Conservation (phyloP, 371 early-diverging fungal genomes). For the Scutellospora calospora region DNA sequence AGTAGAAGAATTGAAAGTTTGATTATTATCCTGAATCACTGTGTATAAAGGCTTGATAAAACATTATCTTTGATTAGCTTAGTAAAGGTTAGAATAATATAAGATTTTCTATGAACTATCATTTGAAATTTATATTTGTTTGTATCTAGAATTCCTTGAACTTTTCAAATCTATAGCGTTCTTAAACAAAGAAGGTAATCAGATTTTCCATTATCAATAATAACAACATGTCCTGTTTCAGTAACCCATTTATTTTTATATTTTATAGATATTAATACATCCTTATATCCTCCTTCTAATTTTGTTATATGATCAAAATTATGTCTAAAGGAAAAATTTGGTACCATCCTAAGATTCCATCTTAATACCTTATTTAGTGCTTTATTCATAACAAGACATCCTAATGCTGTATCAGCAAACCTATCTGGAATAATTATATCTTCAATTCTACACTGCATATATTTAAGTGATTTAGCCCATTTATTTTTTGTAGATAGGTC, state of each 20-base stretch:
- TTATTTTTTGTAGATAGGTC: not conserved
- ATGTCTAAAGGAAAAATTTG: constrained; percentile 6
- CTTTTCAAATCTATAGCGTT: not conserved
- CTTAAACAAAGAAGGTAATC: not conserved
- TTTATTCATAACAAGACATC: too few relatives aligned
- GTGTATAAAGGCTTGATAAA: too few relatives aligned
- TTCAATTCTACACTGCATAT: not conserved
- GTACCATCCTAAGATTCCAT: not conserved
- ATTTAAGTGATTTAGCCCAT: not conserved
- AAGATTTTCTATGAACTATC: too few relatives aligned
- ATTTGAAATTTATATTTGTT: too few relatives aligned
- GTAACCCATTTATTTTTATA: not conserved
- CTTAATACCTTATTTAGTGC: too few relatives aligned
- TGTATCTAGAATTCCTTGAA: not conserved
- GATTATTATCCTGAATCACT: not conserved
- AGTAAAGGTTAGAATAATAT: too few relatives aligned
- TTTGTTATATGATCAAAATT: constrained; percentile 5
- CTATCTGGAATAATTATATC: not conserved
- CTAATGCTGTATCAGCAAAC: too few relatives aligned
- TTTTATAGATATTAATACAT: not conserved
- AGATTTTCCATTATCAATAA: not conserved
- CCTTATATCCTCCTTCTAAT: not conserved
- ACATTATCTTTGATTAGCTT: too few relatives aligned
- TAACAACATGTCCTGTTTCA: not conserved
- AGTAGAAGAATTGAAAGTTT: too few relatives aligned